Evolutionary conservation across 306 rosid species (phyloP), one percentile per base, ranked within the genome.

Genomic region (Quercus glauca): DNA sequence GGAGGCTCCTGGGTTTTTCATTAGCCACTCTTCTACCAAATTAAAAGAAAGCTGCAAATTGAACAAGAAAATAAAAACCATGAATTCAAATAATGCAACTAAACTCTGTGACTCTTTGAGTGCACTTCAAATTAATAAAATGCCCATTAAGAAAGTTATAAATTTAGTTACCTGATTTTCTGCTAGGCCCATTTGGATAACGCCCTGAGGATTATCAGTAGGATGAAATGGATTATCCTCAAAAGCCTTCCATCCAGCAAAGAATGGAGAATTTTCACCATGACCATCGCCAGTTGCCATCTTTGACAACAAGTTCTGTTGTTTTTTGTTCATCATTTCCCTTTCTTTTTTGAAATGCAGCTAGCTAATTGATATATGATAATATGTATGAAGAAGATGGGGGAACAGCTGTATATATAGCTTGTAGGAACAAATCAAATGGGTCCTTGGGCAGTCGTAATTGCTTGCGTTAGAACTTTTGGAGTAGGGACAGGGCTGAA

Each of bases 171-270:
- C 98, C 88, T 87, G 88, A 83, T 93, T 93, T 84, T 93, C 98
- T 55, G 97, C 98, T 5, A 93, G 89, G 37, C 97, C 98, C 98
- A 93, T 93, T 75, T 93, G 98, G 76, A 93, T 91, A 64, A 93
- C 97, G 3, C 98, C 98, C 26, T 81, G 11, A 65, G 86, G 87
- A 55, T 93, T 93, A 6, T 82, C 23, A n/a, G 71, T 86, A 53
- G 83, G 78, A 37, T 93, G 92, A 83, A 87, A 93, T 2, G 97
- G 98, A 26, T 93, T 81, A 14, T 35, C 49, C 7, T 93, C 90
- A 68, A 86, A 87, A 8, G 97, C 98, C 64, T 91, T 91, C 98
- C 98, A 93, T 1, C 98, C 98, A 58, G 90, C 97, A 69, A 93
- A 93, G 56, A 89, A 89, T 0, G 95, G 87, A 3, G 92, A 90